Evolutionary conservation across 2,329 filamentous ascomycete genomes (phyloP), one percentile per base, ranked within the genome.

Genomic region (Phialophora expanda): DNA sequence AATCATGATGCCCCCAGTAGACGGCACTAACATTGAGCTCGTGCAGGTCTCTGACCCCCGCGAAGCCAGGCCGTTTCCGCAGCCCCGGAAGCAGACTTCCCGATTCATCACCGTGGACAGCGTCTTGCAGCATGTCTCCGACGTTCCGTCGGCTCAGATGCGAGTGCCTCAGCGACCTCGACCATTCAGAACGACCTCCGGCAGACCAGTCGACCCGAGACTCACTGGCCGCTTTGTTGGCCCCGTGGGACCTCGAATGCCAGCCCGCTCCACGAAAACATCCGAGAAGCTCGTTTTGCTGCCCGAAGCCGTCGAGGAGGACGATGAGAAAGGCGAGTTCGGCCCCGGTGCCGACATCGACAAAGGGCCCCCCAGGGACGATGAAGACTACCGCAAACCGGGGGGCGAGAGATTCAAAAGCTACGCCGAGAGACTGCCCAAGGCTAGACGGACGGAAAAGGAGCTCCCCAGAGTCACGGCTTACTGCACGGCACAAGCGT

Each of bases 241-340:
- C 60, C 81, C 85, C 62, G 46, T 84, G 0, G 83, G 84, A 59
- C 81, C 85, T 62, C 84, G 87, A 70, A 83, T 97, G 71, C 95
- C 94, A 0, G 90, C 92, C 5, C 87, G 95, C 61, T 96, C 93
- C 44, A 96, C 92, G 30, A 97, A 98, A 78, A 90, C 96, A 70
- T 97, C 92, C 77, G 92, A 98, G 81, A 98, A 98, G 79, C 84
- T 99, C n/a, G 95, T 99, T 0, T 83, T 98, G 41, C 84, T 99
- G 14, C 95, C 95, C 0, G 94, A 97, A 75, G 90, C 93, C 0
- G 83, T 83, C 3, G 81, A 84, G 56, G 85, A 85, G 28, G 77
- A 77, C 12, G 78, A 79, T 17, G 84, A 86, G 61, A 86, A 87
- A 26, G 85, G 83, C 7, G 86, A 87, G 46, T 88, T 87, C 65